Evolutionary conservation across 2,329 filamentous ascomycete genomes (phyloP).

Genomic region (Davidsoniella australis): DNA sequence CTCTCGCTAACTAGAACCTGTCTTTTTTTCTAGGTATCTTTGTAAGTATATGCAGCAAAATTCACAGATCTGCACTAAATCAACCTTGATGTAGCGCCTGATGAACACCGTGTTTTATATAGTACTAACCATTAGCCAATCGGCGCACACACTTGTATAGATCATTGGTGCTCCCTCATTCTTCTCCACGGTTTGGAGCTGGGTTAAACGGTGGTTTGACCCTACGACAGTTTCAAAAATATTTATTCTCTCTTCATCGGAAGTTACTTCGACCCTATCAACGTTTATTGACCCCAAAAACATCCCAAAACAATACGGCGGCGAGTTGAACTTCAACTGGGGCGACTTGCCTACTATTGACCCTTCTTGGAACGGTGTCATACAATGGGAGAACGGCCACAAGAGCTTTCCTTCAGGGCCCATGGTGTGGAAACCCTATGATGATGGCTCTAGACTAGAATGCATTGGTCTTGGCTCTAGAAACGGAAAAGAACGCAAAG

Average conservation of each 20-base stretch:
- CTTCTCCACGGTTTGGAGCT: slow-evolving; percentile 86
- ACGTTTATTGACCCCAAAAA: slow-evolving; percentile 67
- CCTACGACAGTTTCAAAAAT: slow-evolving; percentile 92
- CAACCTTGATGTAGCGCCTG: too few species aligned
- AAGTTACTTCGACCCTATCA: slow-evolving; percentile 61
- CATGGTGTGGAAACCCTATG: slow-evolving; percentile 36
- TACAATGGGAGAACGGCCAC: slow-evolving; percentile 35
- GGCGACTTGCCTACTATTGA: slow-evolving; percentile 63
- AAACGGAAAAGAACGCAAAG: slow-evolving; percentile 27
- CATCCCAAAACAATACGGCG: slow-evolving; percentile 82
- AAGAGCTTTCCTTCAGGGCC: slow-evolving; percentile 39
- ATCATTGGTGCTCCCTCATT: slow-evolving; percentile 81
- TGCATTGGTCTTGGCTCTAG: slow-evolving; percentile 36
- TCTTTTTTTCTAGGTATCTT: slow-evolving; percentile 9
- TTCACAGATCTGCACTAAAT: background rate
- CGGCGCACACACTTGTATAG: slow-evolving; percentile 19
- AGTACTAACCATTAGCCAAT: slow-evolving; percentile 2
- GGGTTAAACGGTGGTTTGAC: slow-evolving; percentile 92
- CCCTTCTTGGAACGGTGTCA: slow-evolving; percentile 31
- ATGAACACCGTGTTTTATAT: background rate
- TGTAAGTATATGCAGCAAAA: slow-evolving; percentile 6
- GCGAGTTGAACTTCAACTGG: slow-evolving; percentile 67
- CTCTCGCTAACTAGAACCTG: background rate
- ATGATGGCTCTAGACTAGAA: slow-evolving; percentile 29
- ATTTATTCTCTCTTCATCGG: slow-evolving; percentile 61